Conservation (phyloP, 257 asterid genomes). For the Leonotis leonurus region DNA sequence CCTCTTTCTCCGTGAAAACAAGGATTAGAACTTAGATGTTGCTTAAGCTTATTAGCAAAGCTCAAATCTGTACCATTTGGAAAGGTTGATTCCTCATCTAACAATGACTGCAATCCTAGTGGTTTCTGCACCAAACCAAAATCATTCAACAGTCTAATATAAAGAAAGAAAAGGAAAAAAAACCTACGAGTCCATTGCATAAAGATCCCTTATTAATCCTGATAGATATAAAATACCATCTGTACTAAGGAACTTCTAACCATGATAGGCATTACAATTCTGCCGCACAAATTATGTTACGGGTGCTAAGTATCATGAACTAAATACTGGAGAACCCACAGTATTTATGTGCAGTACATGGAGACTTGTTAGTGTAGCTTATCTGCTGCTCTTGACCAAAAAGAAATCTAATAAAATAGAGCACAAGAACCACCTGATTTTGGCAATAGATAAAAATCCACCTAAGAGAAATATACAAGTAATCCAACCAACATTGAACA, state of each 20-base stretch:
- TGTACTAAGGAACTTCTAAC: neutral
- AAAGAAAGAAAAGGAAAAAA: neutral
- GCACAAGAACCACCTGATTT: neutral
- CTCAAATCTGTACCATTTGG: conserved; percentile 97
- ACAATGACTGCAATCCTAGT: conserved; percentile 77
- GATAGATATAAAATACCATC: neutral
- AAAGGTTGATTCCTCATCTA: conserved; percentile 95
- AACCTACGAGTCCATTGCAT: neutral
- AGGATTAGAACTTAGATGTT: conserved; percentile 70
- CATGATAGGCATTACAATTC: neutral
- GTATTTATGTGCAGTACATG: neutral
- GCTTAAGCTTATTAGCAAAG: conserved; percentile 88
- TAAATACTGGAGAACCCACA: neutral
- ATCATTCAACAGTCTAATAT: conserved; percentile 1
- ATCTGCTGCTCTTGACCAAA: neutral
- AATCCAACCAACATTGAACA: neutral
- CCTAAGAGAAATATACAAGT: neutral
- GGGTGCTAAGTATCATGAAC: neutral
- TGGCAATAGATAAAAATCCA: neutral
- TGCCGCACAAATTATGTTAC: neutral
- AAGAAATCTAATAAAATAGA: neutral
- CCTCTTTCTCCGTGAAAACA: conserved; percentile 83
- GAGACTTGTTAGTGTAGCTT: neutral
- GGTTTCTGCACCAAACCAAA: conserved; percentile 67
- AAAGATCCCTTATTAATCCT: conserved; percentile 3